Conservation (phyloP, 495 filamentous ascomycete species). For the Penicillium longicatenatum region DNA sequence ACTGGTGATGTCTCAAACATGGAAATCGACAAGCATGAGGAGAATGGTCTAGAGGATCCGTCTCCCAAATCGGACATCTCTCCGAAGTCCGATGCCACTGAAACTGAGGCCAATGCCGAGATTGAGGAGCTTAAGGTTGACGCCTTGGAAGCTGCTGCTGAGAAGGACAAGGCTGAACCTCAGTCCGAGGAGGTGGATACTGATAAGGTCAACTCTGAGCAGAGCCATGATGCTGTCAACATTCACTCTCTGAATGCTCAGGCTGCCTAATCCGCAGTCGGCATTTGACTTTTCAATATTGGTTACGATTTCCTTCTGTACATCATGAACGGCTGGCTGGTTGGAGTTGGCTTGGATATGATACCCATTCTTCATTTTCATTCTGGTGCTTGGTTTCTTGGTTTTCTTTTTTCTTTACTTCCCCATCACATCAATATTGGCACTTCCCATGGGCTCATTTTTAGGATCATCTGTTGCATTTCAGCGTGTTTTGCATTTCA, state of each 20-base stretch:
- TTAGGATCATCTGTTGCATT: constrained; percentile 2
- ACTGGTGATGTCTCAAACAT: not conserved
- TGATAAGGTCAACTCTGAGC: not conserved
- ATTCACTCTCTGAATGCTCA: not conserved
- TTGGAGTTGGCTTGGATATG: not conserved
- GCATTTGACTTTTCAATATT: not conserved
- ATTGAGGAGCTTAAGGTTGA: not conserved
- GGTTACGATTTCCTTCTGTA: not conserved
- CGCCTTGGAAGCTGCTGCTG: not conserved
- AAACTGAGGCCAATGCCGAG: not conserved
- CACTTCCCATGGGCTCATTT: not conserved
- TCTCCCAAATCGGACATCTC: not conserved
- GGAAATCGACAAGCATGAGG: not conserved
- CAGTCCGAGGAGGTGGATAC: not conserved
- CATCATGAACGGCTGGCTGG: not conserved
- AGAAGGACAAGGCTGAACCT: not conserved
- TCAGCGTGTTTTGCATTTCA: constrained; percentile 3
- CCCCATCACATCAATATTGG: not conserved
- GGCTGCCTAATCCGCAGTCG: not conserved
- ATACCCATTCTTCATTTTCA: constrained; percentile 1
- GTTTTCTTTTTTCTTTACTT: not conserved
- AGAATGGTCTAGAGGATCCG: not conserved
- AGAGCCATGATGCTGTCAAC: not conserved
- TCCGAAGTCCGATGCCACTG: not conserved
- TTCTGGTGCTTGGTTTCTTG: not conserved